Base-by-base conservation (phyloP, 345 rosid genomes). In the Gynandropsis gynandra region DNA sequence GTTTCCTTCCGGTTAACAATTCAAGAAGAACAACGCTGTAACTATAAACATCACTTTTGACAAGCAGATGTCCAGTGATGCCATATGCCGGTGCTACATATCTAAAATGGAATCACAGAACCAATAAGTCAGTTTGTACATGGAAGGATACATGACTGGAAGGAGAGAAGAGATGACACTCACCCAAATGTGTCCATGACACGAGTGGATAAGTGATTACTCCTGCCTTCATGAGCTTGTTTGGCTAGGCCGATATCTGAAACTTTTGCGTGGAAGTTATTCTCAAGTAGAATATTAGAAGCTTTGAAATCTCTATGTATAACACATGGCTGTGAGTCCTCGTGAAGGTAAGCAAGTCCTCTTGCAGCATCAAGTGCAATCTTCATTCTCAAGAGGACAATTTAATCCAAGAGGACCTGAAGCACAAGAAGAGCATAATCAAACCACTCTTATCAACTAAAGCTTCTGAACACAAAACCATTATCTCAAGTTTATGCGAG, bases 101-200 rank as follows among this genome's bases (percentile, higher is more conserved):
- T 60, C 98, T 92, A 47, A 66, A 60, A 70, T 10, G 13, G 9
- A 16, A 17, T 65, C 16, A 39, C 50, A 40, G 21, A 29, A 34
- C 34, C 17, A 41, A 21, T 41, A 13, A 29, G 33, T 21, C 24
- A 39, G 10, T 34, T 52, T 20, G 62, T 46, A 31, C n/a, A 44
- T 14, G 10, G 12, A 9, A 9, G 4, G 45, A 43, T 59, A 3
- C 32, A 42, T 33, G 9, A 31, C 7, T 15, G 15, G 5, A 13
- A 0, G 44, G 37, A 34, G 49, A 51, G 37, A 17, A 47, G 54
- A 45, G 37, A 71, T n/a, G n/a, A n/a, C n/a, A 70, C 95, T 66
- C 50, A 92, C 98, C 98, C 96, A 69, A 92, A 92, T 14, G 98
- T 92, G 63, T 96, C 98, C 98, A 92, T 92, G 50, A 92, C 98